Conservation (phyloP, 768 basidiomycete genomes). For the Phanerochaete carnosa region DNA sequence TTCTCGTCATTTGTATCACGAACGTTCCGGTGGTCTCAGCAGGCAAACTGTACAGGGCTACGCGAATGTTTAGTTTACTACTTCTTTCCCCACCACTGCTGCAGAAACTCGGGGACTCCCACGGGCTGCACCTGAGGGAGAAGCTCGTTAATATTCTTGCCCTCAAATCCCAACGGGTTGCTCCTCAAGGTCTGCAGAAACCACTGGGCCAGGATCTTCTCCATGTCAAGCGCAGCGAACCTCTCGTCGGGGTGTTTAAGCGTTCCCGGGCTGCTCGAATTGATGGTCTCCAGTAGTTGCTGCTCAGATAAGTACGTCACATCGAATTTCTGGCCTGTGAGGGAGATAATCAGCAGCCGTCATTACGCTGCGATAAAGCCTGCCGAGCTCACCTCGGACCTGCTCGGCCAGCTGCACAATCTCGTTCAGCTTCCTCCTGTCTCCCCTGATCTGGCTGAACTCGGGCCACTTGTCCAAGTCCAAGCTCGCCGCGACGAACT, state of each 20-base stretch:
- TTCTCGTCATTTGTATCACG: no score
- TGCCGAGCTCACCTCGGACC: neutral
- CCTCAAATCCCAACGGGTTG: neutral
- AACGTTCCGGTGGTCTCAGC: no score
- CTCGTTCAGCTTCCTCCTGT: slow-evolving; percentile 1
- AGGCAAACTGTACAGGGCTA: no score
- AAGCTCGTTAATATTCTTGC: neutral
- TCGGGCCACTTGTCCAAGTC: slow-evolving; percentile 8
- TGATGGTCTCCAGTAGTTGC: neutral
- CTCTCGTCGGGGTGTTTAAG: no score
- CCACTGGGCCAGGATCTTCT: neutral
- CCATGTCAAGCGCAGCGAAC: neutral
- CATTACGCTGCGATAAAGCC: no score
- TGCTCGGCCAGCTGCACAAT: neutral
- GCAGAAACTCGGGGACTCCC: neutral
- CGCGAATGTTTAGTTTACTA: no score
- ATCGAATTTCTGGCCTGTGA: neutral
- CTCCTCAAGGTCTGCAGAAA: neutral
- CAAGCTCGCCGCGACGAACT: slow-evolving; percentile 8
- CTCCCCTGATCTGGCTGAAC: slow-evolving; percentile 1
- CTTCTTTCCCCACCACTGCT: neutral
- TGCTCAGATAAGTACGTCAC: neutral
- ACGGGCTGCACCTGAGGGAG: neutral
- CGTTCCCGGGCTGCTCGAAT: neutral
- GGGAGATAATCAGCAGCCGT: no score